These are phyloP conservation scores for Fraxinus albicans DNA, from an alignment of 305 asterid genomes.

Conservation along the genomic window DNA sequence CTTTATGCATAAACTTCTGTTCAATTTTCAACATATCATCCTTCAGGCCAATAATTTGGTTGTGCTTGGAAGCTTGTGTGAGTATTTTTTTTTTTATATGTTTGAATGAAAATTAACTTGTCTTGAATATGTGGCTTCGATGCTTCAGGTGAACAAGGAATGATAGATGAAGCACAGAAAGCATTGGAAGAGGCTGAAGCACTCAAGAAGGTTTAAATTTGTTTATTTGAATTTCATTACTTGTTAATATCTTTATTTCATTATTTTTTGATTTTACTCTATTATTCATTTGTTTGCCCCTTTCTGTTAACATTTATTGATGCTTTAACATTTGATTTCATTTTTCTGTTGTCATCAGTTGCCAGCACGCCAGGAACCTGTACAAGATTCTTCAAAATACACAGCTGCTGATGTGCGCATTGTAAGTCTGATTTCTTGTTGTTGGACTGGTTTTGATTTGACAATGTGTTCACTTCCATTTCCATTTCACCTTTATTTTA, in stretches of 20 bases:
- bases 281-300: constrained; percentile 8
- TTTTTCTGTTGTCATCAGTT: constrained; percentile 35
- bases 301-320: neutral
- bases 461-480: neutral
- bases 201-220: constrained; percentile 62
- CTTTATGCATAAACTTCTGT: neutral
- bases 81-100: neutral
- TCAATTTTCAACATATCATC: neutral
- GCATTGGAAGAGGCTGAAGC: constrained; percentile 96
- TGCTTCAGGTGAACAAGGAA: constrained; percentile 78
- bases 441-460: neutral
- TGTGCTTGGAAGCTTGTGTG: neutral
- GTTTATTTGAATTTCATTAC: constrained; percentile 8
- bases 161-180: constrained; percentile 88
- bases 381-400: constrained; percentile 63
- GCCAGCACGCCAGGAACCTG: constrained; percentile 71
- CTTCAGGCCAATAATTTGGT: neutral
- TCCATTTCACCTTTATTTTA: neutral
- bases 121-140: constrained; percentile 10
- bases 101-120: neutral
- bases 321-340: constrained; percentile 9
- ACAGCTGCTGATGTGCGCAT: constrained; percentile 91
- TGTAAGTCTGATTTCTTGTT: constrained; percentile 45
- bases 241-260: neutral
- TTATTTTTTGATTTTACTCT: neutral